Conservation (phyloP, 768 basidiomycete genomes). For the Dentipellis sp. region DNA sequence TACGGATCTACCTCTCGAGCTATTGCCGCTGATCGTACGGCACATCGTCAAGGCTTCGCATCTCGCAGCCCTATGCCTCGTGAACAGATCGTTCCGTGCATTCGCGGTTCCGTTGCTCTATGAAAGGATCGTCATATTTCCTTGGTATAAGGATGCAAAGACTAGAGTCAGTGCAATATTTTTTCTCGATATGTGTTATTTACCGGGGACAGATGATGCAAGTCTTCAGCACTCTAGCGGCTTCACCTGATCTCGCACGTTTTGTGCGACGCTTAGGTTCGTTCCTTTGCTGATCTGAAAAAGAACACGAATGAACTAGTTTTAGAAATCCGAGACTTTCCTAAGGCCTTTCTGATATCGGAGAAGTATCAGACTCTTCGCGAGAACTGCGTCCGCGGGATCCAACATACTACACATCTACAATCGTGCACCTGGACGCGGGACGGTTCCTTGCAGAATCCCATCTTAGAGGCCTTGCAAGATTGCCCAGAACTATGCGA, state of each 20-base stretch:
- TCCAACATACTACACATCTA: constrained; percentile 55
- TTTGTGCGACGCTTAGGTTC: constrained; percentile 51
- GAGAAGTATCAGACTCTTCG: constrained; percentile 25
- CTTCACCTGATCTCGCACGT: constrained; percentile 44
- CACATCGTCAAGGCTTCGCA: constrained; percentile 44
- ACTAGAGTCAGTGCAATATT: constrained; percentile 32
- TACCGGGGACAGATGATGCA: constrained; percentile 38
- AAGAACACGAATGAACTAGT: neutral
- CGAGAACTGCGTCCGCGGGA: constrained; percentile 34
- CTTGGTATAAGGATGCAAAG: constrained; percentile 66
- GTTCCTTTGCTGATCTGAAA: constrained; percentile 13
- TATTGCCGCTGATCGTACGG: constrained; percentile 47
- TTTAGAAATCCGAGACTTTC: constrained; percentile 70
- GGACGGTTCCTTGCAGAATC: constrained; percentile 59
- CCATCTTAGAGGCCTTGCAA: constrained; percentile 45
- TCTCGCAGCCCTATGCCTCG: constrained; percentile 42
- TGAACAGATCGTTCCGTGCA: constrained; percentile 44
- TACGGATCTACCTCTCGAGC: constrained; percentile 54
- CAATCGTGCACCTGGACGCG: constrained; percentile 70
- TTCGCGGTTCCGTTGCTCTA: constrained; percentile 50
- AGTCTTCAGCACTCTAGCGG: constrained; percentile 54
- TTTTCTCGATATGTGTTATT: neutral
- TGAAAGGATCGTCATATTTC: constrained; percentile 47
- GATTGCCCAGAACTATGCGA: constrained; percentile 34
- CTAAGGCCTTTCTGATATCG: constrained; percentile 34